phyloP scores from a whole-genome alignment of 495 filamentous ascomycete genomes.

The Aspergillus wentii region DNA sequence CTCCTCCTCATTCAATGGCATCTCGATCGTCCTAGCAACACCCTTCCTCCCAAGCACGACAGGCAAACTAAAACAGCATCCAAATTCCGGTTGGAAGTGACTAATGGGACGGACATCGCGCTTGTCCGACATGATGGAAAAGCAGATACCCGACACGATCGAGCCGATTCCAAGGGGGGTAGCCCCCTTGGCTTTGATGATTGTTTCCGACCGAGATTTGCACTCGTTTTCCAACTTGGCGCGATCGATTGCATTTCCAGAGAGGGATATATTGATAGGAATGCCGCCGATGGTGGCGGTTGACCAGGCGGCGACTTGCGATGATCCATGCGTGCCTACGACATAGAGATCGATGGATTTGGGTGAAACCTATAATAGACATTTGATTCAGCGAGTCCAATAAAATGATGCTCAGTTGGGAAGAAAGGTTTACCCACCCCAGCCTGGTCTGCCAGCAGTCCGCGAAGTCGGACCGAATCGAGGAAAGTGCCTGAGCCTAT shows the following conservation, averaged over 20 bases:
- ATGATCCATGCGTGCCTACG: slow-evolving; percentile 39
- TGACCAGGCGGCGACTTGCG: slow-evolving; percentile 41
- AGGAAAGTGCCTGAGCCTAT: slow-evolving; percentile 38
- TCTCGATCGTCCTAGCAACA: slow-evolving; percentile 2
- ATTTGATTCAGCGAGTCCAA: background rate
- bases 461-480: slow-evolving; percentile 32
- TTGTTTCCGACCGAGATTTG: background rate
- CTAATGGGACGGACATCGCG: slow-evolving; percentile 8
- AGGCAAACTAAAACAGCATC: slow-evolving; percentile 14
- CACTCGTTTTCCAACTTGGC: background rate
- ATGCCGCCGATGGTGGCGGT: slow-evolving; percentile 19
- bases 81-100: slow-evolving; percentile 10
- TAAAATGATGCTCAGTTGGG: no score
- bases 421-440: slow-evolving; percentile 11
- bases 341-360: slow-evolving; percentile 35
- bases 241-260: background rate
- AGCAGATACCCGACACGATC: slow-evolving; percentile 8
- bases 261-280: slow-evolving; percentile 4
- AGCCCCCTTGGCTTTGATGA: slow-evolving; percentile 1
- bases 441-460: slow-evolving; percentile 29
- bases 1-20: background rate
- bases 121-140: slow-evolving; percentile 8
- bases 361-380: slow-evolving; percentile 23
- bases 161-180: slow-evolving; percentile 5
- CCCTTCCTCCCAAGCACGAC: slow-evolving; percentile 7